Evolutionary conservation across 805 yeast genomes (phyloP), one percentile per base, ranked within the genome.

Genomic region (Zygoascus tannicola): DNA sequence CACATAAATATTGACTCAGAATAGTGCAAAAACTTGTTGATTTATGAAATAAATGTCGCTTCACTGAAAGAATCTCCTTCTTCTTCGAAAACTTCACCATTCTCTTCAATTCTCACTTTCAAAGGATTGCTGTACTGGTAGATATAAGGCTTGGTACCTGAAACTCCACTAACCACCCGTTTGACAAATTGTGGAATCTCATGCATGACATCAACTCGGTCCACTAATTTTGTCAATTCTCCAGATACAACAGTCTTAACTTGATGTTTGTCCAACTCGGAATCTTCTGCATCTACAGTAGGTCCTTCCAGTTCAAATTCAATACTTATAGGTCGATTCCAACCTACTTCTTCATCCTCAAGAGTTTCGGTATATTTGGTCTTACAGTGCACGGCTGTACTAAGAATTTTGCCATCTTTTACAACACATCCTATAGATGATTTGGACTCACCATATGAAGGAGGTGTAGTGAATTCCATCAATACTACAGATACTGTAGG

Each of bases 391-490:
- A 78, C 72, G 7, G 94, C 75, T 23, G 81, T 78, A 33, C 76
- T 62, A 15, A 85, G 55, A 41, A 88, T 72, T 51, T 81, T 77
- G 44, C 77, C 75, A 43, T 78, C 73, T 45, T 75, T 70, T 20
- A 85, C 73, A 32, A 86, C 69, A 44, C 85, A 80, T 32, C 92
- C 97, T 39, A 88, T 64, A 40, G 83, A 76, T 38, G 90, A 94
- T 50, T 76, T 78, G 14, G 94, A 81, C 47, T 75, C 74, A 43
- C 84, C 95, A 63, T 92, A 92, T 1, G 95, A 80, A 46, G 69
- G 78, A 22, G 98, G 98, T 5, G 98, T 92, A 37, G 88, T 83
- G 69, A 85, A 92, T 65, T 92, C 97, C 96, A 92, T 92, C 52
- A 84, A 74, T 15, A 87, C 79, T 8, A 85, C 94, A 30, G 90